phyloP scores from a whole-genome alignment of 129 eudicot species.

The Tanacetum coccineum region DNA sequence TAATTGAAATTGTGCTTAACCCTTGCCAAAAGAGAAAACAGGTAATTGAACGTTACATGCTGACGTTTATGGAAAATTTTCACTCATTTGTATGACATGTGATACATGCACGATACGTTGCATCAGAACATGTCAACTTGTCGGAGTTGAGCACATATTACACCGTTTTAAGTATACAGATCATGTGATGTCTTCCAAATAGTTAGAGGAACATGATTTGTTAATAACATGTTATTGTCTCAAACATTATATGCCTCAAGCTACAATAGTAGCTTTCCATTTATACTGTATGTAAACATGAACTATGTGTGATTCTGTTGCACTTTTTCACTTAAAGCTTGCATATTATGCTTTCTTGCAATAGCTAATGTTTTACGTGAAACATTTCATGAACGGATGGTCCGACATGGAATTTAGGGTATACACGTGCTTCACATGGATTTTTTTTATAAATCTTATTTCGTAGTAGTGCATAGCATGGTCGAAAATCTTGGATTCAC shows the following conservation, averaged over 20 bases:
- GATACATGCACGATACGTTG: slow-evolving; percentile 6
- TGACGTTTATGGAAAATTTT: slow-evolving; percentile 3
- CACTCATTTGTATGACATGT: slow-evolving; percentile 7
- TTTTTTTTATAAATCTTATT: no score
- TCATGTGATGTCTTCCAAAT: slow-evolving; percentile 13
- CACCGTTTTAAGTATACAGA: neutral
- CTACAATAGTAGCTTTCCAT: slow-evolving; percentile 12
- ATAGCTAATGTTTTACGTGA: neutral
- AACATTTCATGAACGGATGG: neutral
- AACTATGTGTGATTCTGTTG: neutral
- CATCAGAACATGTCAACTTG: neutral
- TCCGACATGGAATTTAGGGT: slow-evolving; percentile 8
- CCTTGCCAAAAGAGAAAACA: slow-evolving; percentile 15
- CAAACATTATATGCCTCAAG: slow-evolving; percentile 14
- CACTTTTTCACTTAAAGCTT: no score
- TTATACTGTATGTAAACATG: slow-evolving; percentile 1
- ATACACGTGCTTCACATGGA: neutral
- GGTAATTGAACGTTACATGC: neutral
- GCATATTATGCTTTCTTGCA: no score
- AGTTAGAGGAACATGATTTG: slow-evolving; percentile 12
- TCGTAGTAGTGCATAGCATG: neutral
- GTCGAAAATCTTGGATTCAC: neutral
- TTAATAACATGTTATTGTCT: slow-evolving; percentile 19
- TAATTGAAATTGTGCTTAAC: slow-evolving; percentile 4
- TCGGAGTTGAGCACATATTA: slow-evolving; percentile 10